phyloP scores from a whole-genome alignment of 2,329 filamentous ascomycete species.

The Dactylellina drechsleri region DNA sequence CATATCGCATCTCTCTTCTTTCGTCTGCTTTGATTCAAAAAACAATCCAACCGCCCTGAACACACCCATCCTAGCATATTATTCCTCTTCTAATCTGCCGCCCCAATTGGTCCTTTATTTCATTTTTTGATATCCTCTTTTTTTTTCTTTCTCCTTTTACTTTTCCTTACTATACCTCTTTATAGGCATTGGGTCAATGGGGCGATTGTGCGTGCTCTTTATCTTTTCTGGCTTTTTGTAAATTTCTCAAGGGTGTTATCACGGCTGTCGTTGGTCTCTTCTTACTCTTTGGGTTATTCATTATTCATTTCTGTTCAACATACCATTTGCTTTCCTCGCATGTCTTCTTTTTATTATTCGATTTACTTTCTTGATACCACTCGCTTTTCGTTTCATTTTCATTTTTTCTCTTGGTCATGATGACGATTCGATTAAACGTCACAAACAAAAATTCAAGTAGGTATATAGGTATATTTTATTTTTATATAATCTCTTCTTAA shows the following conservation, averaged over 20 bases:
- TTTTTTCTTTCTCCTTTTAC: constrained; percentile 27
- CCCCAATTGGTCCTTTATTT: constrained; percentile 12
- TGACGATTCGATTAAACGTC: constrained; percentile 50
- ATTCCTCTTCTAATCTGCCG: constrained; percentile 41
- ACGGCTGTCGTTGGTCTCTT: constrained; percentile 54
- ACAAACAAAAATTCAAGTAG: constrained; percentile 35
- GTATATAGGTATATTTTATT: constrained; percentile 28
- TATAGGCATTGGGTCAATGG: constrained; percentile 54
- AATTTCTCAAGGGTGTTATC: constrained; percentile 54
- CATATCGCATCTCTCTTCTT: constrained; percentile 40
- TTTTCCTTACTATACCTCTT: constrained; percentile 49
- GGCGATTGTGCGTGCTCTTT: constrained; percentile 47
- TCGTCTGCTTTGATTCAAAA: constrained; percentile 7
- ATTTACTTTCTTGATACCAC: constrained; percentile 48
- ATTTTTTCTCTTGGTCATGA: constrained; percentile 33
- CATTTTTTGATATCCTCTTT: constrained; percentile 40
- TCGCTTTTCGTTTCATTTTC: constrained; percentile 23
- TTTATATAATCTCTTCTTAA: constrained; percentile 34
- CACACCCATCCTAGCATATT: constrained; percentile 48
- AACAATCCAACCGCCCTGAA: constrained; percentile 19
- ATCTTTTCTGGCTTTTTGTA: constrained; percentile 24
- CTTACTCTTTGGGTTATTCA: constrained; percentile 12
- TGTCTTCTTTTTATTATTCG: constrained; percentile 2
- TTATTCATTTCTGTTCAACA: constrained; percentile 20
- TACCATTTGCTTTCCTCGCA: constrained; percentile 50